Percentiles rank a stretch among this genome's conserved stretches.
These are phyloP conservation scores for Ammopiptanthus mongolicus DNA, from an alignment of 306 rosid species.

Conservation along the genomic window DNA sequence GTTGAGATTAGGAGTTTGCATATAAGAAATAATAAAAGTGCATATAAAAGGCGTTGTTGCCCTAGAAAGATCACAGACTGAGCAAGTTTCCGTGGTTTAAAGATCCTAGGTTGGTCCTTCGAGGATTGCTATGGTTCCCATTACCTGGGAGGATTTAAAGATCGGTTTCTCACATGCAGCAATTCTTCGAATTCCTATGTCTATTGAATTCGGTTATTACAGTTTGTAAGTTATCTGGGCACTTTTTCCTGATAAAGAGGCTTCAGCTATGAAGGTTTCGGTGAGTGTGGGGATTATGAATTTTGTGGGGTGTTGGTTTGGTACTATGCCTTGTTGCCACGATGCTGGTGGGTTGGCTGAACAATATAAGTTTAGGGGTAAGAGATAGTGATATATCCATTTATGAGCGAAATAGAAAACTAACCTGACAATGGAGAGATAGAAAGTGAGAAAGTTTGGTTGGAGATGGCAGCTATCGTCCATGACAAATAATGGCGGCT, in stretches of 20 bases:
- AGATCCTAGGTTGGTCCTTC: slow-evolving; percentile 54
- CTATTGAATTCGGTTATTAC: slow-evolving; percentile 72
- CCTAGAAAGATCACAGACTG: too few relatives aligned
- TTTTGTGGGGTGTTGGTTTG: slow-evolving; percentile 83
- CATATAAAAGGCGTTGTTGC: too few relatives aligned
- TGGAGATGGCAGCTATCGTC: too few relatives aligned
- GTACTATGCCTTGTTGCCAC: slow-evolving; percentile 85
- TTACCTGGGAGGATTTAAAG: slow-evolving; percentile 70
- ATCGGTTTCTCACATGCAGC: slow-evolving; percentile 66
- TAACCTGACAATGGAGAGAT: too few relatives aligned
- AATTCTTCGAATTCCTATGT: slow-evolving; percentile 69
- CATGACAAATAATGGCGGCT: too few relatives aligned
- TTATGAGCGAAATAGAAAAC: too few relatives aligned
- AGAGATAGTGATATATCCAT: slow-evolving; percentile 18
- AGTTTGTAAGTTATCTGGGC: slow-evolving; percentile 70
- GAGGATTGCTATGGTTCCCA: slow-evolving; percentile 23
- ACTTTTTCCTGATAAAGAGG: slow-evolving; percentile 70
- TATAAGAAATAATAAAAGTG: too few relatives aligned
- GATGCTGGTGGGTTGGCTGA: slow-evolving; percentile 90
- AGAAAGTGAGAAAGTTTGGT: too few relatives aligned
- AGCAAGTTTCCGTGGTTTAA: background rate
- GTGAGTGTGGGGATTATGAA: slow-evolving; percentile 69
- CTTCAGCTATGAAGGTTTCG: slow-evolving; percentile 60
- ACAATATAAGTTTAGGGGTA: slow-evolving; percentile 73
- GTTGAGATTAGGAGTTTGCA: too few relatives aligned